Conservation (phyloP, 164 flowering plant genomes). For the Sedum album region DNA sequence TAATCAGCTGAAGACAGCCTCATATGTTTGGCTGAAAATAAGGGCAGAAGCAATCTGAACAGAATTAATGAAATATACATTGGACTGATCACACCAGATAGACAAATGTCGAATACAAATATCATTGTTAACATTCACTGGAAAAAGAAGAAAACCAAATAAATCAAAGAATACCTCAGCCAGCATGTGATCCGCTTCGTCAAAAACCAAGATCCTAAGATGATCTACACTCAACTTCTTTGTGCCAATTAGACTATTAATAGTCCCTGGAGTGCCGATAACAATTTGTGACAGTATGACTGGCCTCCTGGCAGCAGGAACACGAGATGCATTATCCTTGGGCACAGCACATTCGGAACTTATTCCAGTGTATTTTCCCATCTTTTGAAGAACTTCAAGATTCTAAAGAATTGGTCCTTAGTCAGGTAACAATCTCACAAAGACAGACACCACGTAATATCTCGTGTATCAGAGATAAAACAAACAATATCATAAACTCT, state of each 20-base stretch:
- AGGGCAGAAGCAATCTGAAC: no score
- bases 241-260: slow-evolving; percentile 46
- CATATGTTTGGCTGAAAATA: no score
- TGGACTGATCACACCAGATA: neutral
- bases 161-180: slow-evolving; percentile 47
- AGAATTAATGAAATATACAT: no score
- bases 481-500: neutral
- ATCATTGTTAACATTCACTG: neutral
- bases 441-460: neutral
- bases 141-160: neutral
- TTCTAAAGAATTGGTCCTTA: slow-evolving; percentile 38
- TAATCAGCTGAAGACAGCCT: no score
- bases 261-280: slow-evolving; percentile 94
- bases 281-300: slow-evolving; percentile 64
- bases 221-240: slow-evolving; percentile 40
- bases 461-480: neutral
- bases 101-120: no score
- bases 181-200: slow-evolving; percentile 98
- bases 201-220: slow-evolving; percentile 86
- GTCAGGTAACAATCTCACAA: neutral
- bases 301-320: slow-evolving; percentile 29
- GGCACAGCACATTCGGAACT: slow-evolving; percentile 66
- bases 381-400: slow-evolving; percentile 65
- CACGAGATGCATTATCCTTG: slow-evolving; percentile 24
- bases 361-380: slow-evolving; percentile 85